Percentiles rank a stretch among this genome's conserved stretches.
These are phyloP conservation scores for Pachysolen tannophilus DNA, from an alignment of 805 yeast species.

Conservation along the genomic window DNA sequence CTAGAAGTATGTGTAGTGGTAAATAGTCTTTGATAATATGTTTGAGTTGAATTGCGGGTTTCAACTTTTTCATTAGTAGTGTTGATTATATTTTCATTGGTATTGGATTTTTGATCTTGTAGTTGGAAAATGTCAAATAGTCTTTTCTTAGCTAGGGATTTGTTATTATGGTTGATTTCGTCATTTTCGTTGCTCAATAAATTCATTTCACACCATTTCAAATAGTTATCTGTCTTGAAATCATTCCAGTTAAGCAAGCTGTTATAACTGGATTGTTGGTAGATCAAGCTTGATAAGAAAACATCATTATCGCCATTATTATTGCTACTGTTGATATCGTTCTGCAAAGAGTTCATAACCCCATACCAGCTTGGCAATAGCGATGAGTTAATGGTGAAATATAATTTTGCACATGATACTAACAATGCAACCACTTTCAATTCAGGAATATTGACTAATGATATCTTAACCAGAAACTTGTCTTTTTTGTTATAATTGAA, in stretches of 20 bases:
- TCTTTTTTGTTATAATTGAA: neutral
- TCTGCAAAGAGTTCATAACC: neutral
- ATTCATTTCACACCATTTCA: slow-evolving; percentile 39
- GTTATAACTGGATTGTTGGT: slow-evolving; percentile 16
- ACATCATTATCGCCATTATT: slow-evolving; percentile 13
- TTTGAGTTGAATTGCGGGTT: no score
- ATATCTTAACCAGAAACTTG: no score
- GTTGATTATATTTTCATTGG: no score
- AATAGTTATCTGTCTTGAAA: slow-evolving; percentile 35
- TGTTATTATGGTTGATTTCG: slow-evolving; percentile 15
- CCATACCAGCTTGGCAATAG: neutral
- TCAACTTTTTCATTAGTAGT: no score
- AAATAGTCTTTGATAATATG: no score
- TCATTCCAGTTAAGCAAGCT: slow-evolving; percentile 41
- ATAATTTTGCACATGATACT: slow-evolving; percentile 24
- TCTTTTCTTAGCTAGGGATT: slow-evolving; percentile 13
- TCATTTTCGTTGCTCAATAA: slow-evolving; percentile 19
- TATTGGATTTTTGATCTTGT: no score
- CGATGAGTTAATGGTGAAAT: slow-evolving; percentile 16
- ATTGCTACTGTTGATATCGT: no score
- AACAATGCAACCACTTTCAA: slow-evolving; percentile 25
- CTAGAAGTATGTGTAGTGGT: no score
- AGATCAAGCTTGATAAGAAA: slow-evolving; percentile 13
- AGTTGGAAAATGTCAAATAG: slow-evolving; percentile 16
- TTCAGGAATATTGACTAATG: slow-evolving; percentile 28